These are phyloP conservation scores for Tylopilus sp. DNA, from an alignment of 1,284 basidiomycete genomes.

Conservation along the genomic window DNA sequence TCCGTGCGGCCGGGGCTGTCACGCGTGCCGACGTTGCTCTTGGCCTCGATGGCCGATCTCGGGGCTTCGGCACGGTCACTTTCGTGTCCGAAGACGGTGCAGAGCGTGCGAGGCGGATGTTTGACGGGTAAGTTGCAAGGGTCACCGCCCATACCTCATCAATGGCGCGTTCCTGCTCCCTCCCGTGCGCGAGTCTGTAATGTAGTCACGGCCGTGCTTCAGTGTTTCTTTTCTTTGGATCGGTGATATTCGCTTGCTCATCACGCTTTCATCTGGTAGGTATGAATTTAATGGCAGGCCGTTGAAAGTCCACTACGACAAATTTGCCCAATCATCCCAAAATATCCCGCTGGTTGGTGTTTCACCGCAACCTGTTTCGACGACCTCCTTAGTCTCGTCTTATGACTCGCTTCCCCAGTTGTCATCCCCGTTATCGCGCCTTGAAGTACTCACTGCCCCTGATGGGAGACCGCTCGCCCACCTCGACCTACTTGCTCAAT, in stretches of 20 bases:
- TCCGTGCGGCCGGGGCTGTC: slow-evolving; percentile 91
- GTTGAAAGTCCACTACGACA: slow-evolving; percentile 86
- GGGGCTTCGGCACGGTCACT: slow-evolving; percentile 93
- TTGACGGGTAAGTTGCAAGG: slow-evolving; percentile 66
- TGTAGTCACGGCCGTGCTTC: background rate
- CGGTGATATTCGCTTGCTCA: slow-evolving; percentile 12
- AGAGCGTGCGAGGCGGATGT: slow-evolving; percentile 78
- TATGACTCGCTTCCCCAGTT: slow-evolving; percentile 30
- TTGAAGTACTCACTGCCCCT: slow-evolving; percentile 27
- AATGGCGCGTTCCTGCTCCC: background rate
- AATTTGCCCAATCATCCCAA: slow-evolving; percentile 50
- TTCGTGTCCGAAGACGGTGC: slow-evolving; percentile 90
- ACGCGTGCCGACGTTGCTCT: slow-evolving; percentile 93
- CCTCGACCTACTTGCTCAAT: slow-evolving; percentile 22
- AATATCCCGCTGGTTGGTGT: slow-evolving; percentile 26
- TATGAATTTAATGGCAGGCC: slow-evolving; percentile 84
- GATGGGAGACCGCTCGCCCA: slow-evolving; percentile 22
- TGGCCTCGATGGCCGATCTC: slow-evolving; percentile 87
- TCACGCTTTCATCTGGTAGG: slow-evolving; percentile 36
- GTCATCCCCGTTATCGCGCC: slow-evolving; percentile 24
- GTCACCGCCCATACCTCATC: background rate
- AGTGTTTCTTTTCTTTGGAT: background rate
- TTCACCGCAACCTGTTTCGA: slow-evolving; percentile 15
- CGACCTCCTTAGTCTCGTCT: slow-evolving; percentile 20
- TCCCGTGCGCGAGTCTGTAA: background rate